phyloP scores from a whole-genome alignment of 148 eudicot species.

The Vaccinium macrocarpon region DNA sequence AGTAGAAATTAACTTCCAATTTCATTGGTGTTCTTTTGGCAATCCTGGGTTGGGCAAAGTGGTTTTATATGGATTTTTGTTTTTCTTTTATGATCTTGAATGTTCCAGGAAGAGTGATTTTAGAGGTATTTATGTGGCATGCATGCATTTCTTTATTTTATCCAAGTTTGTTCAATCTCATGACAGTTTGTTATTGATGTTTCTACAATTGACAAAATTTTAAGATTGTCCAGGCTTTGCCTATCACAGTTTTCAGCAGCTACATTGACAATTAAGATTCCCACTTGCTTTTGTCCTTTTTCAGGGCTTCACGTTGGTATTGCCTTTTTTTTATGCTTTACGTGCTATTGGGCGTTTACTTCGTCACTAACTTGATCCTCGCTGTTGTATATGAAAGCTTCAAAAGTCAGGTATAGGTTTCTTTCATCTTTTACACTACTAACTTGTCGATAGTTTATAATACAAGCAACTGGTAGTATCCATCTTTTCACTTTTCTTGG shows the following conservation, averaged over 20 bases:
- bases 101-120: background rate
- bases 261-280: background rate
- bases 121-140: background rate
- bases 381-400: constrained; percentile 97
- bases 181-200: background rate
- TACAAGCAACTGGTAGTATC: background rate
- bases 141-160: background rate
- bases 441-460: background rate
- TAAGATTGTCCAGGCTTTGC: constrained; percentile 4
- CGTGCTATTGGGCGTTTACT: constrained; percentile 85
- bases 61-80: background rate
- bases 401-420: constrained; percentile 58
- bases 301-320: constrained; percentile 91
- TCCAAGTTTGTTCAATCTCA: background rate
- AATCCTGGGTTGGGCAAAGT: background rate
- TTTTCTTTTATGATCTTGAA: background rate
- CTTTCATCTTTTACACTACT: constrained; percentile 5
- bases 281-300: constrained; percentile 6
- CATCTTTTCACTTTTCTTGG: background rate
- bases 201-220: background rate
- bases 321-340: constrained; percentile 75
- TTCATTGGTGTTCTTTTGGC: background rate
- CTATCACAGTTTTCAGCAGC: background rate
- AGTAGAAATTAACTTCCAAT: constrained; percentile 10
- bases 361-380: constrained; percentile 91